Evolutionary conservation across 495 filamentous ascomycete genomes (phyloP), one percentile per base, ranked within the genome.

Genomic region (Xylaria cubensis): DNA sequence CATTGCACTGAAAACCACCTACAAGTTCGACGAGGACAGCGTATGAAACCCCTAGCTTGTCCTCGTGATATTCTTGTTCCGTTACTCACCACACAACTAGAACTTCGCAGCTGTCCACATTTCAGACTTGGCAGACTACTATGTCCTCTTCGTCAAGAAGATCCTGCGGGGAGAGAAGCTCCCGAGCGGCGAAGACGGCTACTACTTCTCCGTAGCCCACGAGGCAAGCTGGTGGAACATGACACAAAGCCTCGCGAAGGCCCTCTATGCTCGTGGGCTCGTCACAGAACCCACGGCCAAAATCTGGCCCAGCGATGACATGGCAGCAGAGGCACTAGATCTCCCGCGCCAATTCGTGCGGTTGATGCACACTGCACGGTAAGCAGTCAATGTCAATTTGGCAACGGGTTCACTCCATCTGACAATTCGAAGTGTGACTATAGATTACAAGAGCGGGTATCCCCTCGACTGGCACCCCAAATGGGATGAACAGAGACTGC

Each of bases 131-230:
- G 74, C 74, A 41, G 75, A 71, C 44, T 74, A 81, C 34, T 83
- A 82, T 55, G 73, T 69, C 42, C 76, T 79, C 46, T 53, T 83
- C 50, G 68, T 78, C 29, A 71, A 78, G 72, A 80, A 80, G 58
- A 76, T 81, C 61, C 55, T 82, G 41, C 72, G 80, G 67, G 74
- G 80, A 67, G 77, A 82, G 51, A 62, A 71, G 19, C 75, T 81
- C 36, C 79, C 81, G 55, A 82, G 65, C 69, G 80, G 80, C 63
- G 73, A 79, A 69, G 48, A 79, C 34, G 82, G 82, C 71, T 80
- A 81, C 72, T 83, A 82, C 69, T 82, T 83, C 70, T 72, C 79
- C 26, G 73, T 77, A 53, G 79, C 75, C 46, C 82, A 83, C 53
- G 70, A 73, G 42, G 69, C 73, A 39, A 69, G 66, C 26, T 82